A percentile compares a stretch with the other conserved stretches of the same genome.
Evolutionary conservation across 352 stramenopile genomes (phyloP).

Genomic region (Thalassiosira ordinaria): DNA sequence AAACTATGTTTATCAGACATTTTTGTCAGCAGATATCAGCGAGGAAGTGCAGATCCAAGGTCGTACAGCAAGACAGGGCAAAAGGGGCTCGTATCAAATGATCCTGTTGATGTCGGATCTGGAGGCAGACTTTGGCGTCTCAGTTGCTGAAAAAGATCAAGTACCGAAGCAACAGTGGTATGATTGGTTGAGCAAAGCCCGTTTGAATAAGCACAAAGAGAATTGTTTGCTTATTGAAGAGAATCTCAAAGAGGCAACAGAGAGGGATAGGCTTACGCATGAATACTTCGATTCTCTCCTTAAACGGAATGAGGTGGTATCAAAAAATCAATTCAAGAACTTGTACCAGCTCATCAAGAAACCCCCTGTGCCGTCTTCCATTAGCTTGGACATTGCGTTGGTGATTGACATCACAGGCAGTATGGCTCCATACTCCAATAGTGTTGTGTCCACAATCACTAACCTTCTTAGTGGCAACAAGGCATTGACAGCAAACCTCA

Average conservation of each 20-base stretch:
- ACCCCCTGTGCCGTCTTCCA: constrained; percentile 44
- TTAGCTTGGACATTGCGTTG: constrained; percentile 60
- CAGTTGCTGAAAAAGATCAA: constrained; percentile 43
- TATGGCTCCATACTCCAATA: constrained; percentile 59
- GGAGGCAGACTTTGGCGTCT: constrained; percentile 64
- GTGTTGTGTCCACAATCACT: constrained; percentile 44
- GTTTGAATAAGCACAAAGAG: constrained; percentile 42
- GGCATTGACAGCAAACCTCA: constrained; percentile 22
- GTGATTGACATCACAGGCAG: constrained; percentile 68
- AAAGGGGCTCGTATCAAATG: constrained; percentile 74
- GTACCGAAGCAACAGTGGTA: constrained; percentile 64
- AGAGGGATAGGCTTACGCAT: constrained; percentile 58
- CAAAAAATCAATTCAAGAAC: constrained; percentile 57
- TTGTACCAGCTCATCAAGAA: constrained; percentile 71
- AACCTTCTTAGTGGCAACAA: constrained; percentile 59
- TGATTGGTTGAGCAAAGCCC: constrained; percentile 56
- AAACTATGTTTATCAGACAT: constrained; percentile 58
- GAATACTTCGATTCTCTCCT: constrained; percentile 75
- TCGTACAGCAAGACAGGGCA: constrained; percentile 74
- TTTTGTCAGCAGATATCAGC: constrained; percentile 65
- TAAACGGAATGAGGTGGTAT: constrained; percentile 23
- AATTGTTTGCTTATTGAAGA: constrained; percentile 50
- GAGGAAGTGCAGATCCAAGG: constrained; percentile 83
- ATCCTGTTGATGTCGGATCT: constrained; percentile 77
- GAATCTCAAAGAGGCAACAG: constrained; percentile 59